phyloP scores from a whole-genome alignment of 129 eudicot species.

The Rutidosis leptorrhynchoides region DNA sequence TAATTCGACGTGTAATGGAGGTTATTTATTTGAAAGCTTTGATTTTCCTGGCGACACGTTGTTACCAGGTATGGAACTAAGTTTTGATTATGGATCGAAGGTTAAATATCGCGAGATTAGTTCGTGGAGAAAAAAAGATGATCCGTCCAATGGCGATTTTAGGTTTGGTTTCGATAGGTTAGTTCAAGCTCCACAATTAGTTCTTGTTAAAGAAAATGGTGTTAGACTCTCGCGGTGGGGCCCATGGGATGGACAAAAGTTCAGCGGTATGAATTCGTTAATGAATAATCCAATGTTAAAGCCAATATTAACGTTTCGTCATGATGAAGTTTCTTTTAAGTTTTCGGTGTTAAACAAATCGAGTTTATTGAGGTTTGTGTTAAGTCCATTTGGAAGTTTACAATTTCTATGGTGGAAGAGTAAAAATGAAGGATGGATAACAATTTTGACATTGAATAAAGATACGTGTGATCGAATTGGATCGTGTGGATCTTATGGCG shows the following conservation, averaged over 20 bases:
- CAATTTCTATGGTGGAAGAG: constrained; percentile 44
- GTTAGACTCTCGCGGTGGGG: constrained; percentile 44
- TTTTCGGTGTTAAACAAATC: constrained; percentile 30
- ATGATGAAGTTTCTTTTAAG: constrained; percentile 29
- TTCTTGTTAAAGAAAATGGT: constrained; percentile 29
- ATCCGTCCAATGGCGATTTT: constrained; percentile 44
- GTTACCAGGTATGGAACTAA: constrained; percentile 49
- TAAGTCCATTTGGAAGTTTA: constrained; percentile 40
- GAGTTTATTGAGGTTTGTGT: constrained; percentile 31
- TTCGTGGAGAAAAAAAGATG: constrained; percentile 46
- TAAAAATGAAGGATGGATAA: constrained; percentile 33
- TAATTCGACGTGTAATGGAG: constrained; percentile 22
- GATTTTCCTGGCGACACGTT: constrained; percentile 39
- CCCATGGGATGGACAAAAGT: constrained; percentile 51
- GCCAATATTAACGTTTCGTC: constrained; percentile 21
- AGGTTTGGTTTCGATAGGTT: constrained; percentile 35
- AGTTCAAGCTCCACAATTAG: constrained; percentile 38
- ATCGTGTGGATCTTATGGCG: constrained; percentile 53
- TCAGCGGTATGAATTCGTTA: constrained; percentile 40
- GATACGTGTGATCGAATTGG: constrained; percentile 52
- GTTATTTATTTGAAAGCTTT: constrained; percentile 40
- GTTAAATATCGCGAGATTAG: constrained; percentile 26
- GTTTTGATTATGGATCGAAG: constrained; percentile 32
- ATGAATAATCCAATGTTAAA: constrained; percentile 32
- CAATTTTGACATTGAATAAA: constrained; percentile 37